These are phyloP conservation scores for Heimioporus retisporus DNA, from an alignment of 1,284 basidiomycete species.

Conservation along the genomic window DNA sequence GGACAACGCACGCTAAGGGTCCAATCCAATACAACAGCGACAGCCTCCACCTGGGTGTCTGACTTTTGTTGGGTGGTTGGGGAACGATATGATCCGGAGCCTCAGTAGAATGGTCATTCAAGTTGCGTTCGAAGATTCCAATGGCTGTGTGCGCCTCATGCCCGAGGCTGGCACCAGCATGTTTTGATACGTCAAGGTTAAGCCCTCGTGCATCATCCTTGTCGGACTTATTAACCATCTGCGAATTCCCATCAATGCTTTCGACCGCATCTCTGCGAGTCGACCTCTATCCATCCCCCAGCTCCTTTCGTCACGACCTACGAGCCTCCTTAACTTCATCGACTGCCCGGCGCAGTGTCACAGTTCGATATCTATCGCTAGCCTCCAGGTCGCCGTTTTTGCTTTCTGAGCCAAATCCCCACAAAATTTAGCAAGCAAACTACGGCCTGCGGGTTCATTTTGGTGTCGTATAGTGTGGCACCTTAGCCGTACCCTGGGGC, in stretches of 20 bases:
- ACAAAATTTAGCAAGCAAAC: neutral
- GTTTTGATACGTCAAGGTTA: slow-evolving; percentile 14
- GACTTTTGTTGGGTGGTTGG: neutral
- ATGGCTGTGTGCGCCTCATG: neutral
- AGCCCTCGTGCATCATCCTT: slow-evolving; percentile 9
- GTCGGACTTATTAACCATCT: slow-evolving; percentile 15
- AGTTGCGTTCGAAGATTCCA: neutral
- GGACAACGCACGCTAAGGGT: no score
- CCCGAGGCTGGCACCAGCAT: slow-evolving; percentile 14
- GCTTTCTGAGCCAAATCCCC: neutral
- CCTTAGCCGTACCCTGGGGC: slow-evolving; percentile 1
- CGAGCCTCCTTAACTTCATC: neutral
- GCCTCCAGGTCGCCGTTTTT: neutral
- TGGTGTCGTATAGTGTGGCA: neutral
- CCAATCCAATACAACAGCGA: neutral
- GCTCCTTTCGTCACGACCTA: neutral
- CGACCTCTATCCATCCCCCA: neutral
- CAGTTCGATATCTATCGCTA: neutral
- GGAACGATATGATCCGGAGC: slow-evolving; percentile 19
- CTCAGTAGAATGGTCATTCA: slow-evolving; percentile 3
- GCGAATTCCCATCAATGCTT: slow-evolving; percentile 4
- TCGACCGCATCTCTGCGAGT: slow-evolving; percentile 6
- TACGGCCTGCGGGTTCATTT: neutral
- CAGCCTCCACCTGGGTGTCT: slow-evolving; percentile 2
- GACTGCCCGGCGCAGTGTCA: neutral